phyloP scores from a whole-genome alignment of 768 basidiomycete species.

The Suillus hirtellus region DNA sequence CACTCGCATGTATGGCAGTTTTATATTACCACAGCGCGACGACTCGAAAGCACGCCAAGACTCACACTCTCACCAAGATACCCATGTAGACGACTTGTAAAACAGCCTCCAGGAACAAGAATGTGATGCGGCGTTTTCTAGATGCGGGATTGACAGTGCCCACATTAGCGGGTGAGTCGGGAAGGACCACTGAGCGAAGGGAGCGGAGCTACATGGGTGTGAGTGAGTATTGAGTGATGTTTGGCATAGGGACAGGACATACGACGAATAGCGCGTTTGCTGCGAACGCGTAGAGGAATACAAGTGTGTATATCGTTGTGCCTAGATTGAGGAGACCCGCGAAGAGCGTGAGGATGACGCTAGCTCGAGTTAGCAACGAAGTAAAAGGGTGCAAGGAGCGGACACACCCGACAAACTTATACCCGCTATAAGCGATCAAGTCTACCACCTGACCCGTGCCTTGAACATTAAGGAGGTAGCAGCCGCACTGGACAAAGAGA shows the following conservation, averaged over 20 bases:
- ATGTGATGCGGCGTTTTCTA: conserved; percentile 81
- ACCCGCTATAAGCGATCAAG: conserved; percentile 89
- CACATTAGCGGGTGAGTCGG: conserved; percentile 61
- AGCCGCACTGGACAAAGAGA: conserved; percentile 84
- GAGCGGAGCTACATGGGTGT: conserved; percentile 71
- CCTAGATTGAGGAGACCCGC: conserved; percentile 66
- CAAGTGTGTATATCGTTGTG: conserved; percentile 60
- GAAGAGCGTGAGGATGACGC: conserved; percentile 82
- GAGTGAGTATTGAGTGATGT: background rate
- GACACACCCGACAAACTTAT: conserved; percentile 94
- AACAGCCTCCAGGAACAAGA: conserved; percentile 85
- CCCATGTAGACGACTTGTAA: conserved; percentile 86
- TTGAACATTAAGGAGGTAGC: conserved; percentile 89
- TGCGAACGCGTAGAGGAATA: conserved; percentile 84
- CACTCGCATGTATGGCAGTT: background rate
- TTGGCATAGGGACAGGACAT: conserved; percentile 28
- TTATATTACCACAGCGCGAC: background rate
- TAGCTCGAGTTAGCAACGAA: conserved; percentile 27
- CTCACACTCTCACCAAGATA: conserved; percentile 67
- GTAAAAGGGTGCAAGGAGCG: background rate
- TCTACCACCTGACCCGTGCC: conserved; percentile 73
- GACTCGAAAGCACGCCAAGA: background rate
- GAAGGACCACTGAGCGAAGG: conserved; percentile 86
- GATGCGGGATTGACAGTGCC: conserved; percentile 75
- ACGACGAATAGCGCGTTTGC: conserved; percentile 95